Percentiles rank a stretch among this genome's conserved stretches.
These are phyloP conservation scores for Yamadazyma spencermartinsiae DNA, from an alignment of 1,139 yeast genomes.

Conservation along the genomic window DNA sequence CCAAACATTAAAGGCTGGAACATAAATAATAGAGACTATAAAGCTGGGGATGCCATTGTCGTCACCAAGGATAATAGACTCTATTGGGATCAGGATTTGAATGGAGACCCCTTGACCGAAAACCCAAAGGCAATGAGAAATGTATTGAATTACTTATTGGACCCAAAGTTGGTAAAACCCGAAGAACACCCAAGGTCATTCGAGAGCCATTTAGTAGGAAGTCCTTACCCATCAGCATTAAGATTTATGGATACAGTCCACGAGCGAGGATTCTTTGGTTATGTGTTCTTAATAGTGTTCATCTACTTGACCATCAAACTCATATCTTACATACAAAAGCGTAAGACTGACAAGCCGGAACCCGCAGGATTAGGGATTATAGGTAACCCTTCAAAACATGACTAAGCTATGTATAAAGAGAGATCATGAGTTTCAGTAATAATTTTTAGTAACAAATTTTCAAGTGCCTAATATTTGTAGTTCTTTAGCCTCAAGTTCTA, in stretches of 20 bases:
- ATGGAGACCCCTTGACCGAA: constrained; percentile 29
- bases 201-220: constrained; percentile 32
- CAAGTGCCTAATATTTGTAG: constrained; percentile 26
- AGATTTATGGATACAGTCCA: constrained; percentile 48
- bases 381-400: constrained; percentile 24
- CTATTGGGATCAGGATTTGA: constrained; percentile 34
- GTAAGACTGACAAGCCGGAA: not conserved
- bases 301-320: constrained; percentile 10
- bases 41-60: constrained; percentile 45
- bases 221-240: constrained; percentile 43
- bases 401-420: constrained; percentile 10
- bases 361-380: constrained; percentile 19
- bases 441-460: too few relatives aligned
- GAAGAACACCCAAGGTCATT: not conserved
- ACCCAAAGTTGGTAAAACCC: constrained; percentile 22
- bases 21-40: constrained; percentile 29
- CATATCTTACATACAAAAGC: not conserved
- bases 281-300: constrained; percentile 23
- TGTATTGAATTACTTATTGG: constrained; percentile 34
- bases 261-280: constrained; percentile 46
- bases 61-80: constrained; percentile 31
- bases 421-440: too few relatives aligned
- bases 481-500: constrained; percentile 43
- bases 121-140: constrained; percentile 30
- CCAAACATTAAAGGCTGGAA: constrained; percentile 44